These are phyloP conservation scores for Cenococcum geophilum DNA, from an alignment of 495 filamentous ascomycete genomes.

Conservation along the genomic window DNA sequence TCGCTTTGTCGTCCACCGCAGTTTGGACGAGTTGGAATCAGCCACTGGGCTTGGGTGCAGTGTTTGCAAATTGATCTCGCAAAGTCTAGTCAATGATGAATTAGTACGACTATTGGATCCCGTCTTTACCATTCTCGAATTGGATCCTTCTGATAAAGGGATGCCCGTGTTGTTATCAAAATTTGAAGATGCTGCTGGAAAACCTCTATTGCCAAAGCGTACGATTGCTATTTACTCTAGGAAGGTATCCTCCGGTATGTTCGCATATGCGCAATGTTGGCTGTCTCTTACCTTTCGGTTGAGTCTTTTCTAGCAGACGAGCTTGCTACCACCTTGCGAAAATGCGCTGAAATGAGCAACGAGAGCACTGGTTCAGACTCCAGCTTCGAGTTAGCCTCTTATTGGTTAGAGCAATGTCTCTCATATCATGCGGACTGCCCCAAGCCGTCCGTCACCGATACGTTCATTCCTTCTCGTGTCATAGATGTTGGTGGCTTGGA, in stretches of 20 bases:
- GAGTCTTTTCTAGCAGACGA: background rate
- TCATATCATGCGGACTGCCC: background rate
- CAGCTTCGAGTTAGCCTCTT: slow-evolving; percentile 4
- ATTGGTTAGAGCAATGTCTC: slow-evolving; percentile 6
- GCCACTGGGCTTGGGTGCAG: background rate
- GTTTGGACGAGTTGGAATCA: background rate
- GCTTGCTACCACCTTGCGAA: background rate
- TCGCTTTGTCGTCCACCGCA: background rate
- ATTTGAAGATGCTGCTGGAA: background rate
- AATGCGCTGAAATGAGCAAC: background rate
- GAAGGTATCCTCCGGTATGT: background rate
- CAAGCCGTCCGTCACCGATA: background rate
- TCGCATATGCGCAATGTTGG: background rate
- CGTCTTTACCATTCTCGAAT: background rate
- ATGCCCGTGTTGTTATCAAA: background rate
- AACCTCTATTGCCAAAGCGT: background rate
- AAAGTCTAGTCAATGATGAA: background rate
- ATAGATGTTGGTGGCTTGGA: slow-evolving; percentile 5
- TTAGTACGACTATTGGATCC: background rate
- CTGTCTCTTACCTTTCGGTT: background rate
- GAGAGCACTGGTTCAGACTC: slow-evolving; percentile 11
- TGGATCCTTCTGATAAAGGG: background rate
- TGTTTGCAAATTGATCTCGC: background rate
- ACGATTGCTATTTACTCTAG: background rate
- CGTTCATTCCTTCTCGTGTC: slow-evolving; percentile 3